Percentiles rank a stretch among this genome's conserved stretches.
Evolutionary conservation across 768 basidiomycete genomes (phyloP).

Genomic region (Tylopilus rubrobrunneus): DNA sequence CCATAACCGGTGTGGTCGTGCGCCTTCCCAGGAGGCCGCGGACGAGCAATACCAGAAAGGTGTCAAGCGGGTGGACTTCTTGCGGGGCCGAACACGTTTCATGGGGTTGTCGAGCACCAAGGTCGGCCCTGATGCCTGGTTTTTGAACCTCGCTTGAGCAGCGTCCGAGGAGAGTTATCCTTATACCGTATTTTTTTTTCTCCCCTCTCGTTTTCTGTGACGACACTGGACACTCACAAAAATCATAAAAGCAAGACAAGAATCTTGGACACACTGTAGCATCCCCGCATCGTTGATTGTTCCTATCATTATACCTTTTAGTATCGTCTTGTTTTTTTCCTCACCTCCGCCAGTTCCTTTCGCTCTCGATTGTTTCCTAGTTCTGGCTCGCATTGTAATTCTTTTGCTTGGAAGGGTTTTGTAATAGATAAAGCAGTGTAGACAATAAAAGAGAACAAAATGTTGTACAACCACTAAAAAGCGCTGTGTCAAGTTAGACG

Average conservation of each 20-base stretch:
- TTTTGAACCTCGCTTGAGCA: constrained; percentile 26
- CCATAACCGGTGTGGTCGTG: constrained; percentile 35
- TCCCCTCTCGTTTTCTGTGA: background rate
- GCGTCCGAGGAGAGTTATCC: constrained; percentile 9
- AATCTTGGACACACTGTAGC: constrained; percentile 19
- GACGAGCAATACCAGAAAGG: constrained; percentile 44
- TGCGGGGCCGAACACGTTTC: constrained; percentile 41
- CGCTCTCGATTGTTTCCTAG: background rate
- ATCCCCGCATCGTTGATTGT: constrained; percentile 15
- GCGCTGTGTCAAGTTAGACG: no score
- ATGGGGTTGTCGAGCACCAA: constrained; percentile 42
- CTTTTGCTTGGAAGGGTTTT: constrained; percentile 1
- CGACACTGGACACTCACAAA: constrained; percentile 15
- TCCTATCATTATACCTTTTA: constrained; percentile 25
- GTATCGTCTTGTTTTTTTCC: background rate
- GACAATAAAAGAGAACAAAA: constrained; percentile 3
- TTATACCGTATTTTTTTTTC: constrained; percentile 23
- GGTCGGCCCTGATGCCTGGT: constrained; percentile 36
- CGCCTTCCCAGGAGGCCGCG: constrained; percentile 27
- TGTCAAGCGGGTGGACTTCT: constrained; percentile 53
- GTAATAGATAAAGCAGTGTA: constrained; percentile 22
- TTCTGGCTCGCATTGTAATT: background rate
- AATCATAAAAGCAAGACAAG: constrained; percentile 12
- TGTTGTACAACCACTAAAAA: constrained; percentile 5
- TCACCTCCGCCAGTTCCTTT: background rate